phyloP scores from a whole-genome alignment of 2,329 filamentous ascomycete genomes.

The Trichoderma breve region DNA sequence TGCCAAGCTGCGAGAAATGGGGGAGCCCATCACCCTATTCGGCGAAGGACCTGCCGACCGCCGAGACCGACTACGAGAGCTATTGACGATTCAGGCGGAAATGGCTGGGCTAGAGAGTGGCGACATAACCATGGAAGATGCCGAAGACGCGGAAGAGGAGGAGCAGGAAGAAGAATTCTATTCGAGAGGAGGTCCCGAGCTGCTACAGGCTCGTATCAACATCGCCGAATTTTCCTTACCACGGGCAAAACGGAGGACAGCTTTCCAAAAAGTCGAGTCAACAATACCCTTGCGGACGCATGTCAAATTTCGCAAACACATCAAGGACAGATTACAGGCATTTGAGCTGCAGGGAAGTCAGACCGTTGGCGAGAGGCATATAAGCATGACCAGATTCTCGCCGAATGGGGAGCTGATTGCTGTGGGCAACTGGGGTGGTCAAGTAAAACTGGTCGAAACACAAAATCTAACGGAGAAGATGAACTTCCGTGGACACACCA shows the following conservation, averaged over 20 bases:
- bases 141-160: conserved; percentile 59
- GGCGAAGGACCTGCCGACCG: conserved; percentile 85
- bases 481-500: conserved; percentile 78
- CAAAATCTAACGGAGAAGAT: conserved; percentile 76
- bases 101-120: conserved; percentile 54
- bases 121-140: conserved; percentile 62
- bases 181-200: conserved; percentile 71
- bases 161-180: conserved; percentile 94
- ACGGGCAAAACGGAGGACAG: conserved; percentile 72
- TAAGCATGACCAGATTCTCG: conserved; percentile 89
- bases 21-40: conserved; percentile 93
- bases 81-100: conserved; percentile 73
- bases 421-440: conserved; percentile 89
- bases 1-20: conserved; percentile 74
- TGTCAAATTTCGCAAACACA: conserved; percentile 83
- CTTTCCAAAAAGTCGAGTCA: conserved; percentile 75
- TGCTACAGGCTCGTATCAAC: conserved; percentile 72
- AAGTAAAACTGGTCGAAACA: conserved; percentile 80
- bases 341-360: conserved; percentile 95
- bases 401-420: conserved; percentile 81
- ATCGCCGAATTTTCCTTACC: conserved; percentile 85
- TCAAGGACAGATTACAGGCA: conserved; percentile 77
- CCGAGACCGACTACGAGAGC: conserved; percentile 78
- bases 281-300: conserved; percentile 84
- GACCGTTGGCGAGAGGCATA: conserved; percentile 83